Evolutionary conservation across 2,329 filamentous ascomycete genomes (phyloP).

Genomic region (Dissoconium aciculare): DNA sequence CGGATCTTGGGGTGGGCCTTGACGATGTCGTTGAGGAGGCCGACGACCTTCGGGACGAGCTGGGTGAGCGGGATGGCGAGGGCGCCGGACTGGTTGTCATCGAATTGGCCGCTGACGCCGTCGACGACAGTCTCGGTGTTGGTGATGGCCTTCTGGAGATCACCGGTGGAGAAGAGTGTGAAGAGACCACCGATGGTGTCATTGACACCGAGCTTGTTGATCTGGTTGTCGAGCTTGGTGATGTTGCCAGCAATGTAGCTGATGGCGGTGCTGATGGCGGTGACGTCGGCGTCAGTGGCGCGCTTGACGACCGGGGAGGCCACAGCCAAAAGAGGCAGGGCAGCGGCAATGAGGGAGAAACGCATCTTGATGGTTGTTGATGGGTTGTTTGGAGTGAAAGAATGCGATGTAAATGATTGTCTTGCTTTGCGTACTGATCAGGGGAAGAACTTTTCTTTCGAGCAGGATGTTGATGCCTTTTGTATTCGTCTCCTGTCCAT

Average conservation of each 20-base stretch:
- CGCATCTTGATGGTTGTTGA: background rate
- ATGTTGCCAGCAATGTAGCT: conserved; percentile 6
- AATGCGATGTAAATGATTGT: too few species aligned
- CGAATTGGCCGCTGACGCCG: conserved; percentile 2
- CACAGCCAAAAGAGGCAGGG: conserved; percentile 2
- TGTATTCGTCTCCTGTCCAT: too few species aligned
- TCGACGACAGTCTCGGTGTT: conserved; percentile 3
- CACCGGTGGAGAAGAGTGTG: conserved; percentile 3
- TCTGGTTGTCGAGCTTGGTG: conserved; percentile 6
- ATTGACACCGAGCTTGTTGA: conserved; percentile 2
- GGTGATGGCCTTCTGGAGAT: conserved; percentile 5
- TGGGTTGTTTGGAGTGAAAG: too few species aligned
- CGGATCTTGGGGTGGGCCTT: conserved; percentile 3
- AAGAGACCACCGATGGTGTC: conserved; percentile 5
- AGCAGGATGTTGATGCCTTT: too few species aligned
- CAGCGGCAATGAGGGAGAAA: conserved; percentile 3
- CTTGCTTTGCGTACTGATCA: too few species aligned
- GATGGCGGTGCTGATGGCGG: conserved; percentile 4
- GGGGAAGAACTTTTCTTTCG: too few species aligned
- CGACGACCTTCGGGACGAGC: conserved; percentile 4
- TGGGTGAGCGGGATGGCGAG: conserved; percentile 4
- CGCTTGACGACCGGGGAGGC: conserved; percentile 4
- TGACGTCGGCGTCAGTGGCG: conserved; percentile 1
- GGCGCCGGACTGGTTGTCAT: conserved; percentile 4
- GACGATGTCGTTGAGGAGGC: conserved; percentile 5